These are phyloP conservation scores for Coemansia sp. DNA, from an alignment of 192 early-diverging fungal species.

Conservation along the genomic window DNA sequence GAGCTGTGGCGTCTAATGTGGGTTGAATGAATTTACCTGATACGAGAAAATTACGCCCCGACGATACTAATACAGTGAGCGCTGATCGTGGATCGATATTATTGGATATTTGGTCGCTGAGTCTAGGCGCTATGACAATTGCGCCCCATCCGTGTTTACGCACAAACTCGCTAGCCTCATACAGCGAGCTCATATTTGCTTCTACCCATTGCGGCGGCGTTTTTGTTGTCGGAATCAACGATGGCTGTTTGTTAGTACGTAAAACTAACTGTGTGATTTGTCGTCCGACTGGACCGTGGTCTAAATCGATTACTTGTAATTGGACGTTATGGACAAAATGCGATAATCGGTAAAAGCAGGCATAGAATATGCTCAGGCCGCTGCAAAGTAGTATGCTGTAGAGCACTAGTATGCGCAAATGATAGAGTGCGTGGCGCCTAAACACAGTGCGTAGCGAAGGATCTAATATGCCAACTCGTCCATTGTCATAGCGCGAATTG, in stretches of 20 bases:
- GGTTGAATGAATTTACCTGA: constrained; percentile 10
- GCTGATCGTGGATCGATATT: not conserved
- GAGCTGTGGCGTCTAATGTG: constrained; percentile 9
- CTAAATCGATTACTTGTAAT: constrained; percentile 17
- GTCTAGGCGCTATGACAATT: constrained; percentile 8
- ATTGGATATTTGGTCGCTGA: not conserved
- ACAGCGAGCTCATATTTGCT: not conserved
- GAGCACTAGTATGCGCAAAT: constrained; percentile 3
- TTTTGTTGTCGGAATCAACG: not conserved
- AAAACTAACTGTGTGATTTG: not conserved
- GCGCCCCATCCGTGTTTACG: constrained; percentile 24
- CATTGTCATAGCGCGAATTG: constrained; percentile 3
- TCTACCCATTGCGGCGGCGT: constrained; percentile 14
- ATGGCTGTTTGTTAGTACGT: not conserved
- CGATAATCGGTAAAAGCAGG: constrained; percentile 5
- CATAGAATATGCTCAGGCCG: constrained; percentile 1
- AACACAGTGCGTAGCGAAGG: not conserved
- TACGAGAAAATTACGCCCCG: constrained; percentile 8
- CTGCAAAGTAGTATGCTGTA: constrained; percentile 20
- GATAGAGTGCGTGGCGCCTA: not conserved
- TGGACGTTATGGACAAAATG: not conserved
- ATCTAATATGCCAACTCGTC: constrained; percentile 13
- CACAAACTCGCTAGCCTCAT: not conserved
- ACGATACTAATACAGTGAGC: constrained; percentile 10
- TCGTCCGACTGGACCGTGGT: not conserved